Percentiles rank a stretch among this genome's conserved stretches.
Conservation (phyloP, 1,284 basidiomycete species). For the Cryptococcus sp. region DNA sequence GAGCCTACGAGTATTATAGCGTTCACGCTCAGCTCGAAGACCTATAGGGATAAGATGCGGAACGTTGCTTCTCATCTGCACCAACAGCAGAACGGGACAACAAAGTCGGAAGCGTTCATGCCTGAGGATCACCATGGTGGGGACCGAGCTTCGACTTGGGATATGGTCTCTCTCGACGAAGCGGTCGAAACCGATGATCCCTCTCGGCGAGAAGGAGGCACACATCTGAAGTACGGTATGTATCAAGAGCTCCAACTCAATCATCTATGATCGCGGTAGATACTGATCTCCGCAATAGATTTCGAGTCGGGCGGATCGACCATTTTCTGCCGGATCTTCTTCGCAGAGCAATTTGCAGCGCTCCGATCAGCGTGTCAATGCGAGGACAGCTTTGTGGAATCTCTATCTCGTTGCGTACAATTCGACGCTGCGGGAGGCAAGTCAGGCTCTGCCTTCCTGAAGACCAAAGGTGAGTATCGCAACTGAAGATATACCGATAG, state of each 20-base stretch:
- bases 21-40: slow-evolving; percentile 86
- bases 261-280: background rate
- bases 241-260: background rate
- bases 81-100: slow-evolving; percentile 57
- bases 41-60: slow-evolving; percentile 79
- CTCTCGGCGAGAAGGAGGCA: slow-evolving; percentile 40
- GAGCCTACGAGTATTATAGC: slow-evolving; percentile 99
- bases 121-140: slow-evolving; percentile 29
- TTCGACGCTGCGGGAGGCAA: slow-evolving; percentile 97
- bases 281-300: slow-evolving; percentile 57
- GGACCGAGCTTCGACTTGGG: slow-evolving; percentile 70
- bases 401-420: slow-evolving; percentile 88
- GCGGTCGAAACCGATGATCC: slow-evolving; percentile 47
- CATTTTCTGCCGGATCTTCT: slow-evolving; percentile 94
- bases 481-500: background rate
- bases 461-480: slow-evolving; percentile 72
- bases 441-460: slow-evolving; percentile 93
- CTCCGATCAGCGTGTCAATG: slow-evolving; percentile 89
- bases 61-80: slow-evolving; percentile 61
- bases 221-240: slow-evolving; percentile 53
- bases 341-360: slow-evolving; percentile 96
- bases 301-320: slow-evolving; percentile 88
- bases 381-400: slow-evolving; percentile 90
- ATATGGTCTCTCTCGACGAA: slow-evolving; percentile 67
- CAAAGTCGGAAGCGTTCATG: slow-evolving; percentile 46